Evolutionary conservation across 345 rosid genomes (phyloP).

Genomic region (Mallotus nudiflorus): DNA sequence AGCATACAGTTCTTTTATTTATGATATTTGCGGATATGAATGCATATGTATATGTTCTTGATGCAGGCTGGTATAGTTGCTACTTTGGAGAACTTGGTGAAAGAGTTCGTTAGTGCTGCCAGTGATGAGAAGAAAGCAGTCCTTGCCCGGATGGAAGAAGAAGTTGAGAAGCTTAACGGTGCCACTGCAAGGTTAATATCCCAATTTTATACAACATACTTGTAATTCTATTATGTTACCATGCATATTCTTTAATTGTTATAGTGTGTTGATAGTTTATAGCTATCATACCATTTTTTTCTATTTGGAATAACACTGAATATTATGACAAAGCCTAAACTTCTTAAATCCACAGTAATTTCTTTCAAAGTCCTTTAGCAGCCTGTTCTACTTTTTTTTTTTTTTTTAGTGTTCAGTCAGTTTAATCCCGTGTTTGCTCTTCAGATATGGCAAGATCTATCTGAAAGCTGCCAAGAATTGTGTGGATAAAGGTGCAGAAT

Average conservation of each 20-base stretch:
- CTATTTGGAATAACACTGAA: not conserved
- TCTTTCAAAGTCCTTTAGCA: not conserved
- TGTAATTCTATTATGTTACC: not conserved
- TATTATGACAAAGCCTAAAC: not conserved
- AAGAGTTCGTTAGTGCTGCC: conserved; percentile 74
- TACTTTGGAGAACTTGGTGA: conserved; percentile 71
- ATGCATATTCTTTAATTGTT: not conserved
- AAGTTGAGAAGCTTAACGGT: conserved; percentile 73
- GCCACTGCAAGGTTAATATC: conserved; percentile 53
- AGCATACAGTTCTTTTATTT: not conserved
- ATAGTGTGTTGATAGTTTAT: not conserved
- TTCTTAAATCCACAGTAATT: too few relatives aligned
- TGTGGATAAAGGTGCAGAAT: conserved; percentile 78
- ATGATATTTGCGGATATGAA: not conserved
- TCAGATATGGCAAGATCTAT: conserved; percentile 81
- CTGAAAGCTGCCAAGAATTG: conserved; percentile 64
- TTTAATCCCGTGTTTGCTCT: conserved; percentile 3
- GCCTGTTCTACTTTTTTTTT: not conserved
- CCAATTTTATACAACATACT: conserved; percentile 1
- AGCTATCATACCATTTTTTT: not conserved
- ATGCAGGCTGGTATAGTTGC: conserved; percentile 83
- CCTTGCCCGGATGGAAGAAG: conserved; percentile 65
- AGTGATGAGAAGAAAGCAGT: conserved; percentile 70
- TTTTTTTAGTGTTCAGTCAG: not conserved
- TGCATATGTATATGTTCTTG: not conserved